Percentiles rank a stretch among this genome's conserved stretches.
Conservation (phyloP, 768 basidiomycete species). For the Lentinula edodes region DNA sequence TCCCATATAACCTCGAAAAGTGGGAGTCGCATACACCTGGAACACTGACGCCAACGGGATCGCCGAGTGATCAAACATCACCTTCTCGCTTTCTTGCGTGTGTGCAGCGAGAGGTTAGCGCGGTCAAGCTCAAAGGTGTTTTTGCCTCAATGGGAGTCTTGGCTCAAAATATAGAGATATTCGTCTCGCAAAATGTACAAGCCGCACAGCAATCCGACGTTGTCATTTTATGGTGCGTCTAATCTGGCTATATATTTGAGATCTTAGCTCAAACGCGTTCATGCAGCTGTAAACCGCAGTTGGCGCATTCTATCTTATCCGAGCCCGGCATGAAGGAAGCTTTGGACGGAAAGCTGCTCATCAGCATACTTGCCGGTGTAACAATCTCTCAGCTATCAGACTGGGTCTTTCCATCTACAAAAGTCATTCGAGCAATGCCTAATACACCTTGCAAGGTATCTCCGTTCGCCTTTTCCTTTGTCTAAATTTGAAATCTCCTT, state of each 20-base stretch:
- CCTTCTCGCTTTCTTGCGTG: conserved; percentile 84
- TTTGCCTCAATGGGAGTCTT: conserved; percentile 53
- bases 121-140: conserved; percentile 51
- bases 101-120: conserved; percentile 76
- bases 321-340: conserved; percentile 78
- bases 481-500: background rate
- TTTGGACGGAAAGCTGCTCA: conserved; percentile 83
- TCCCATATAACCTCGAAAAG: conserved; percentile 27
- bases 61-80: conserved; percentile 54
- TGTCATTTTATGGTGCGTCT: conserved; percentile 78
- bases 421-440: conserved; percentile 94
- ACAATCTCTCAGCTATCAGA: conserved; percentile 74
- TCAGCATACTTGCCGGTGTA: conserved; percentile 97
- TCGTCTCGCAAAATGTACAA: conserved; percentile 62
- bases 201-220: conserved; percentile 78
- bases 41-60: conserved; percentile 61
- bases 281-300: conserved; percentile 87
- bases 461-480: background rate
- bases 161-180: conserved; percentile 65
- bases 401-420: conserved; percentile 74
- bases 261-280: background rate
- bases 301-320: conserved; percentile 68
- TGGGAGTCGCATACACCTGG: conserved; percentile 72
- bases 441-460: conserved; percentile 92
- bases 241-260: background rate